Conservation (phyloP, 805 yeast genomes). For the Candida coquimbonensis region DNA sequence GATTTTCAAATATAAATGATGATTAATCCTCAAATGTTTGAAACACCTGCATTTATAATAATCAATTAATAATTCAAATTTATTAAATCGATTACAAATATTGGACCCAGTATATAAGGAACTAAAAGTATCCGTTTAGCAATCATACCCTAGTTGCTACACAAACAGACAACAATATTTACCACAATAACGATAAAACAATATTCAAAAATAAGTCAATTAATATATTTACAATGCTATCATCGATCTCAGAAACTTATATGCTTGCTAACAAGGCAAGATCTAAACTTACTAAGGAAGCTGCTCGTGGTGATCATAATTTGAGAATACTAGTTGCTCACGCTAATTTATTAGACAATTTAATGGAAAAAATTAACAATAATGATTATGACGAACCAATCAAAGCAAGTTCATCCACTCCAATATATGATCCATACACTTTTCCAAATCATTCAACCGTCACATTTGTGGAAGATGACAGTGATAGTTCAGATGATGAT, state of each 20-base stretch:
- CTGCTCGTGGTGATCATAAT: conserved; percentile 19
- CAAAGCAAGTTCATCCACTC: conserved; percentile 5
- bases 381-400: conserved; percentile 9
- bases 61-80: neutral
- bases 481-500: conserved; percentile 12
- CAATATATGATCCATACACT: conserved; percentile 7
- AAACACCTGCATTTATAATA: no score
- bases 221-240: conserved; percentile 5
- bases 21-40: neutral
- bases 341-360: conserved; percentile 21
- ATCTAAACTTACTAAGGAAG: conserved; percentile 20
- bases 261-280: conserved; percentile 20
- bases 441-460: conserved; percentile 5
- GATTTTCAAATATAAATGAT: neutral
- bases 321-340: conserved; percentile 20
- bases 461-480: conserved; percentile 8
- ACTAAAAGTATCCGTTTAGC: neutral
- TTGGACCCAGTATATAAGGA: neutral
- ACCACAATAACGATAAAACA: neutral
- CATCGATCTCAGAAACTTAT: conserved; percentile 19
- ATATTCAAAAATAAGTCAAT: neutral
- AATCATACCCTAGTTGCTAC: neutral
- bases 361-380: conserved; percentile 20
- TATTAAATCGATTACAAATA: neutral
- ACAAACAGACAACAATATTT: neutral